Base-by-base conservation (phyloP, 108 stramenopile genomes). In the Pseudonitzschia delicatissima region DNA sequence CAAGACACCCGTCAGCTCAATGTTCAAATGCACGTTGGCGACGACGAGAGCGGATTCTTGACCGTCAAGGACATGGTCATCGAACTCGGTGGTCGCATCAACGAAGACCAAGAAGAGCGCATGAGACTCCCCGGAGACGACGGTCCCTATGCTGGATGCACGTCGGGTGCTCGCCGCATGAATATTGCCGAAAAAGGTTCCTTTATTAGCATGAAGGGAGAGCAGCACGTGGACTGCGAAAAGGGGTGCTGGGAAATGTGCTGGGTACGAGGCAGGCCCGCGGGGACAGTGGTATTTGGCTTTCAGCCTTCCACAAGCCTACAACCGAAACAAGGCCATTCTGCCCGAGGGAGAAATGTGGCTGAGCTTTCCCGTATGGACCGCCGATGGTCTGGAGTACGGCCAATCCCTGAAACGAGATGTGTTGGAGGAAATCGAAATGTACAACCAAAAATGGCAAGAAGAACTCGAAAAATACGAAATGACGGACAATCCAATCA, bases 231-330 rank as follows among this genome's bases (percentile, higher is more conserved):
- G 34, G 62, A 66, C 29, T 44, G 79, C 2, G 45, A 70, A 23
- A 57, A 80, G 37, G 80, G 77, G 7, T 81, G 71, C 17, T 88
- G 84, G 85, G 87, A 88, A 65, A 72, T 88, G 44, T 57, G 78
- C 28, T 88, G 87, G 87, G 58, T 79, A n/a, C 44, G 77, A 23
- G 71, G 74, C 70, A 69, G 62, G 13, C 63, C 73, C 12, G 81
- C 82, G 9, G 87, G 87, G 50, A 71, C 82, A 5, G 48, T 88
- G 12, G 71, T 86, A 57, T 31, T 77, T 57, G 31, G 78, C 66
- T 8, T 73, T 81, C 40, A 32, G 42, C 17, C 57, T 81, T 31
- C 52, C 67, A 31, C 23, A 61, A 20, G 64, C 73, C 29, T 64
- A 61, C 27, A 29, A 23, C 7, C 76, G 80, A 21, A 76, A 76